Base-by-base conservation (phyloP, 257 asterid species). In the Linderniella brevidens region DNA sequence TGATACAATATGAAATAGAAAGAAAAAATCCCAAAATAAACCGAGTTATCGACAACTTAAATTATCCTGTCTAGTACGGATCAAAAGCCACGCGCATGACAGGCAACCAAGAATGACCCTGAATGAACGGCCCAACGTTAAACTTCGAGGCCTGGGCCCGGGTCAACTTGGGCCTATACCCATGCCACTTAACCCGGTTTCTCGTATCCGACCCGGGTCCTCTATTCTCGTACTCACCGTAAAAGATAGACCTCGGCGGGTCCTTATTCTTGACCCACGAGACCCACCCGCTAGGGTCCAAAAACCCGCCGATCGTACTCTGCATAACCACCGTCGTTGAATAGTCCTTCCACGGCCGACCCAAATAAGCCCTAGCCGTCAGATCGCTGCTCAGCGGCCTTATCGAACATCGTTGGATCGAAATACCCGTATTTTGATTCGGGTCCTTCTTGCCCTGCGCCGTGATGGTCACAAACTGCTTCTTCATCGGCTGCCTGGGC, bases 381-480 rank as follows among this genome's bases (percentile, higher is more conserved):
- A 51, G 42, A 3, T 25, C 6, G 0, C 7, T 15, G 46, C 17
- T 29, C 35, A 37, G 14, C 13, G 56, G 56, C 45, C 4, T 14
- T 4, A 51, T 15, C 35, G 1, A 14, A 45, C 45, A 36, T 13
- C 56, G 17, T 32, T 51, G 56, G 56, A 51, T 51, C 1, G 56
- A 51, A 11, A 51, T 51, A 11, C 56, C 56, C 13, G 56, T 51
- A 15, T 51, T 51, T 45, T 51, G 56, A 12, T 37, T 51, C 46
- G 56, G 56, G 17, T 51, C 56, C 13, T 35, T 51, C 46, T 51
- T 51, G 12, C 56, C 56, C 32, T 51, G 46, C 5, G 56, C 56
- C 3, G 56, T 51, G 4, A 51, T 16, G 2, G 56, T 51, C 25
- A 25, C 41, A 13, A 51, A 51, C 14, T 51, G 56, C 12, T 51